phyloP scores from a whole-genome alignment of 192 early-diverging fungal species.

The Funneliformis geosporum region DNA sequence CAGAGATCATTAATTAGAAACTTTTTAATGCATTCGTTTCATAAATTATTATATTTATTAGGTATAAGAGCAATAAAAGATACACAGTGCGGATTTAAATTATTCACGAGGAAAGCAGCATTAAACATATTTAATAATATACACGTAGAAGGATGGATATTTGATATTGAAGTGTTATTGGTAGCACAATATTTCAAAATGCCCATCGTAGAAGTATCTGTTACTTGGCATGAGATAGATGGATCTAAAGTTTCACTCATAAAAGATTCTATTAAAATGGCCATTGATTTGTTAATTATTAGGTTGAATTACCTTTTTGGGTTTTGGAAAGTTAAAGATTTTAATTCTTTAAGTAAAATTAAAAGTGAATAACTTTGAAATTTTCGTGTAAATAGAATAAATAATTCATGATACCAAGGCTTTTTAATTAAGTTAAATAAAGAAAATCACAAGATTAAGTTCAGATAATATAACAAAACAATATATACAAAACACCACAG shows the following conservation, averaged over 20 bases:
- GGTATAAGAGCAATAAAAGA: conserved; percentile 88
- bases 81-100: conserved; percentile 98
- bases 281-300: conserved; percentile 83
- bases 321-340: conserved; percentile 60
- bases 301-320: conserved; percentile 83
- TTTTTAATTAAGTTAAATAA: too few relatives aligned
- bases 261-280: conserved; percentile 87
- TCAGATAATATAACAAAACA: too few relatives aligned
- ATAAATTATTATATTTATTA: conserved; percentile 82
- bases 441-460: too few relatives aligned
- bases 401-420: too few relatives aligned
- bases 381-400: too few relatives aligned
- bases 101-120: conserved; percentile 80
- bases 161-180: conserved; percentile 94
- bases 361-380: neutral
- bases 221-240: conserved; percentile 96
- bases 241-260: conserved; percentile 91
- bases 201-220: conserved; percentile 85
- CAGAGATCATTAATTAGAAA: conserved; percentile 91
- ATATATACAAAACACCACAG: too few relatives aligned
- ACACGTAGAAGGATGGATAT: conserved; percentile 97
- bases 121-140: conserved; percentile 80
- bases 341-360: neutral
- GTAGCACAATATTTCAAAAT: conserved; percentile 71
- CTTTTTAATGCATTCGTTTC: conserved; percentile 94